Evolutionary conservation across 176 grass and related monocot species (phyloP), one percentile per base, ranked within the genome.

Genomic region (Phyllostachys edulis): DNA sequence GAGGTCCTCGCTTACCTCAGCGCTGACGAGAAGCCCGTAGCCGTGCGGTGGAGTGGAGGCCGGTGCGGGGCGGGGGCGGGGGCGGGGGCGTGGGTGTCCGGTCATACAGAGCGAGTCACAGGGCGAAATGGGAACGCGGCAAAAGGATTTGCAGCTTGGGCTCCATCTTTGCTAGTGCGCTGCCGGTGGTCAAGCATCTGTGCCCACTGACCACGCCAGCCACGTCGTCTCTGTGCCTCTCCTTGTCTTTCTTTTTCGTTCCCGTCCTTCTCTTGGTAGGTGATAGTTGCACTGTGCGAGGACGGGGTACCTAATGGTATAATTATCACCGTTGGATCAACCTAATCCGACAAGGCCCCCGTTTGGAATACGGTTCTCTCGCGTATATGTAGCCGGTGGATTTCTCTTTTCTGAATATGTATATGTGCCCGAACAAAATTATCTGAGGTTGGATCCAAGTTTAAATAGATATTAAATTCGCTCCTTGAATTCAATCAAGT

Each of bases 71-170:
- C 8, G 1, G 3, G 17, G n/a, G n/a, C n/a, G n/a, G n/a, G n/a
- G n/a, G n/a, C n/a, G n/a, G n/a, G n/a, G n/a, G n/a, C n/a, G n/a
- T n/a, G n/a, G n/a, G n/a, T n/a, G n/a, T 18, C 17, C n/a, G 56
- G 9, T 60, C 47, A 49, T 13, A 49, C 1, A 7, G 9, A 4
- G n/a, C 4, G n/a, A 60, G 56, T 23, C n/a, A 60, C 5, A 12
- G 1, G 59, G 23, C 10, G 24, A 9, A 1, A 21, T 84, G 81
- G 69, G 81, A 89, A 89, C 49, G 60, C 81, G 75, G 47, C 67
- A 16, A 55, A 4, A 20, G 24, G 17, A 36, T n/a, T 38, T 32
- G 72, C 54, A 54, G 71, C 49, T 9, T 1, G n/a, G 45, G 24
- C 24, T 37, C 36, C 36, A 8, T 11, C 2, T 1, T 4, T 23